Conservation (phyloP, 2,329 filamentous ascomycete species). For the Cladosporium sp. region DNA sequence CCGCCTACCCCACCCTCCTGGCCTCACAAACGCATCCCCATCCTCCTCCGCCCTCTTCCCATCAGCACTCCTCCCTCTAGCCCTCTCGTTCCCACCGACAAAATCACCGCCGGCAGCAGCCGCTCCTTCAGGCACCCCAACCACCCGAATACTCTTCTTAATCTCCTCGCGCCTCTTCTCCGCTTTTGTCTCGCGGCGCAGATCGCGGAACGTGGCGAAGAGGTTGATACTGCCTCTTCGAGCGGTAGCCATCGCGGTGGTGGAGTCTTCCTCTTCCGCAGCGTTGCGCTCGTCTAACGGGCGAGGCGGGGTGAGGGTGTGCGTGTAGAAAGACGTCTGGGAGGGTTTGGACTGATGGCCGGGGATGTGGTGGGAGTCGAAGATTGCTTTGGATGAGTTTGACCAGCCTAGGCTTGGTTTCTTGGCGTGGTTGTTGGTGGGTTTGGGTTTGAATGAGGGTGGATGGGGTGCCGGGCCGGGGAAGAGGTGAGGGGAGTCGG, state of each 20-base stretch:
- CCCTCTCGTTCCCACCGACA: no score
- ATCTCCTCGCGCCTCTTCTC: conserved; percentile 30
- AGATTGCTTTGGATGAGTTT: conserved; percentile 18
- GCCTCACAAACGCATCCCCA: not conserved
- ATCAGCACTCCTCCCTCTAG: not conserved
- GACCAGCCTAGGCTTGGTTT: conserved; percentile 24
- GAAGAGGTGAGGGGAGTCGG: not conserved
- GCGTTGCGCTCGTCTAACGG: conserved; percentile 18
- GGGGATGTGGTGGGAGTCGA: conserved; percentile 13
- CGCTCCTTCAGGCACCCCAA: conserved; percentile 11
- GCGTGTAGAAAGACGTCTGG: conserved; percentile 8
- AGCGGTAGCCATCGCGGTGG: not conserved
- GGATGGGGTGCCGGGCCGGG: not conserved
- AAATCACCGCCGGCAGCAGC: not conserved
- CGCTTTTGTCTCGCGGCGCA: conserved; percentile 19
- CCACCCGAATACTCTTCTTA: conserved; percentile 30
- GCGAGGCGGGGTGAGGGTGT: conserved; percentile 17
- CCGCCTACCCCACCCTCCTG: not conserved
- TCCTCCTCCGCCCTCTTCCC: not conserved
- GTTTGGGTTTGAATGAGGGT: not conserved
- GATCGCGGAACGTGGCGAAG: conserved; percentile 5
- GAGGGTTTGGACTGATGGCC: not conserved
- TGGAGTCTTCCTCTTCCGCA: not conserved
- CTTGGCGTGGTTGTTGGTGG: not conserved
- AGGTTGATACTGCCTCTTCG: conserved; percentile 1